These are phyloP conservation scores for Cajanus cajan DNA, from an alignment of 306 rosid species.

Conservation along the genomic window DNA sequence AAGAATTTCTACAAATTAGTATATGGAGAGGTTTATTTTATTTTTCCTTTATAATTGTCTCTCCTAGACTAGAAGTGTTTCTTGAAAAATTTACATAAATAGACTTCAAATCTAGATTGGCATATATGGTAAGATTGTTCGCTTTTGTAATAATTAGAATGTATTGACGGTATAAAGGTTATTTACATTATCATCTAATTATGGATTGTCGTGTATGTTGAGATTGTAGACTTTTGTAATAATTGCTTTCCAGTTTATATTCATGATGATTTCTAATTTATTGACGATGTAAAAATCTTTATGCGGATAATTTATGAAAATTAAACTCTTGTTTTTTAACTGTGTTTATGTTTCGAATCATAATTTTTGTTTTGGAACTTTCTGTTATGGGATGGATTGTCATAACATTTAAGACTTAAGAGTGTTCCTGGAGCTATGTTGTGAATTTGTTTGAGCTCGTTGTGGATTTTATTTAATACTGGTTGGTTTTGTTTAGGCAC, in stretches of 20 bases:
- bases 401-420: no score
- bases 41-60: no score
- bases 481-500: constrained; percentile 56
- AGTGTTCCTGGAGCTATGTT: not conserved
- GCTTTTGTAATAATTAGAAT: not conserved
- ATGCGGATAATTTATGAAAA: not conserved
- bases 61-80: no score
- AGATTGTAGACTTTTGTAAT: not conserved
- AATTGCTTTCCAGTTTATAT: not conserved
- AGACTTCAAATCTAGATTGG: not conserved
- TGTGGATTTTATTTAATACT: constrained; percentile 28
- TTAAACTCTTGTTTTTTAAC: not conserved
- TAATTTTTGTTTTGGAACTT: not conserved
- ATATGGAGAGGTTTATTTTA: no score
- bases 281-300: not conserved
- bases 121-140: not conserved
- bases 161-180: not conserved
- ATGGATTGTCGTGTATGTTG: not conserved
- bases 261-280: not conserved
- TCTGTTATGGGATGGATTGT: no score
- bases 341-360: not conserved
- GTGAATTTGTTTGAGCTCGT: constrained; percentile 12
- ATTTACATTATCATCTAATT: not conserved
- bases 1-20: no score
- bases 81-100: no score